Evolutionary conservation across 108 stramenopile genomes (phyloP), one percentile per base, ranked within the genome.

Genomic region (Stephanodiscus minutulus): DNA sequence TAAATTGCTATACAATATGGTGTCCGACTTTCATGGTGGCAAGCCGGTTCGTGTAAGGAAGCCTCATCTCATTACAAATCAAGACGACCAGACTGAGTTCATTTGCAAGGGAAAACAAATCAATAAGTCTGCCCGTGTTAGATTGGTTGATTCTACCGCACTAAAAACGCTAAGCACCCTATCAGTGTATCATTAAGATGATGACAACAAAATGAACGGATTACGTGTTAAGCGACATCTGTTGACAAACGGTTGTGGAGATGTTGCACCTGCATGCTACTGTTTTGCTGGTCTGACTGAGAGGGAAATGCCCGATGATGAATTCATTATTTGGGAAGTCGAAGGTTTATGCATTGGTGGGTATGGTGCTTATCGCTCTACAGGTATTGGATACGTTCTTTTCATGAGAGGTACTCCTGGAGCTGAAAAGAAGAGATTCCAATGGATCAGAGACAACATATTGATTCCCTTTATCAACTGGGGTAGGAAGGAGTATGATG

Each of bases 291-390:
- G 61, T 24, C 8, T 62, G 1, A 37, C 36, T 10, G 61, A 62
- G 1, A 7, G 33, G 13, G 61, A 62, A 17, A 52, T 52, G 50
- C 50, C 22, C 3, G 50, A 24, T 17, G 22, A 52, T 52, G 20
- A 24, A 20, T 52, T 52, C 50, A 52, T 8, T 18, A 17, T 52
- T 1, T 62, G 50, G 50, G 7, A 52, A 52, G 18, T 52, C 3
- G 18, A 52, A 52, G 61, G 61, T 12, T 24, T 62, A 8, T 62
- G 61, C 17, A 24, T 47, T 24, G 61, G 61, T 25, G 61, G 61
- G 9, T 21, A 25, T 18, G 61, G 61, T 47, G 37, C 31, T 33
- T 5, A 33, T 33, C 2, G 31, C 3, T 33, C 31, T 33, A 33
- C 31, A 2, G 31, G 31, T 33, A 5, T 33, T 33, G 31, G 31